These are phyloP conservation scores for Datisca glomerata DNA, from an alignment of 306 rosid genomes.

Conservation along the genomic window DNA sequence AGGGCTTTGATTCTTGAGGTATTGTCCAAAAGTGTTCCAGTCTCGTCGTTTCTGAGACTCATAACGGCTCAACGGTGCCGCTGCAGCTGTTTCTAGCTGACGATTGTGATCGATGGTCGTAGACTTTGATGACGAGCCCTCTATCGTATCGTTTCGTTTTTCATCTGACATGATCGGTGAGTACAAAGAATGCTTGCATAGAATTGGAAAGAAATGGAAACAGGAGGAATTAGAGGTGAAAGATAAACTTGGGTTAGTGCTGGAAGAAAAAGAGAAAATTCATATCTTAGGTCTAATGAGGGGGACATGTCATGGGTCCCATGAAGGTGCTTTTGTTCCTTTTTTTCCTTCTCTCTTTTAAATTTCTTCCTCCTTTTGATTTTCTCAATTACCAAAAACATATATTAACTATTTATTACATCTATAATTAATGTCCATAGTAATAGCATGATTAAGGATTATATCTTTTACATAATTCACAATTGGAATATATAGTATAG, in stretches of 20 bases:
- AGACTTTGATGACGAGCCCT: constrained; percentile 5
- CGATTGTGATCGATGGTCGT: background rate
- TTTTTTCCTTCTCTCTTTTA: too few species aligned
- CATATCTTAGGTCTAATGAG: too few species aligned
- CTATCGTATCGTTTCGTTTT: constrained; percentile 19
- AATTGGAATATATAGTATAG: too few species aligned
- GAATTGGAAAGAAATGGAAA: background rate
- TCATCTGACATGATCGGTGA: constrained; percentile 33
- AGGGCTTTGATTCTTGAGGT: constrained; percentile 44
- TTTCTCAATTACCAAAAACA: too few species aligned
- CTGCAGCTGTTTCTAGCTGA: constrained; percentile 7
- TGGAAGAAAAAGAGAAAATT: too few species aligned
- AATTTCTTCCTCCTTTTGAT: too few species aligned
- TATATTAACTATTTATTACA: too few species aligned
- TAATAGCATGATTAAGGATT: too few species aligned
- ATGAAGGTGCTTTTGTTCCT: background rate
- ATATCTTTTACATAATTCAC: too few species aligned
- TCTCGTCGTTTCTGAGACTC: constrained; percentile 58
- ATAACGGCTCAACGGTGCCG: constrained; percentile 37
- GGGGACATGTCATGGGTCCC: too few species aligned
- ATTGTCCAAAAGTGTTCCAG: constrained; percentile 70
- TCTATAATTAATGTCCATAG: too few species aligned
- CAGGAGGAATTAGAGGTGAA: background rate
- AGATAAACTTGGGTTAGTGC: background rate
- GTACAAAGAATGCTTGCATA: too few species aligned